Base-by-base conservation (phyloP, 306 rosid species). In the Sicyos baderoa region DNA sequence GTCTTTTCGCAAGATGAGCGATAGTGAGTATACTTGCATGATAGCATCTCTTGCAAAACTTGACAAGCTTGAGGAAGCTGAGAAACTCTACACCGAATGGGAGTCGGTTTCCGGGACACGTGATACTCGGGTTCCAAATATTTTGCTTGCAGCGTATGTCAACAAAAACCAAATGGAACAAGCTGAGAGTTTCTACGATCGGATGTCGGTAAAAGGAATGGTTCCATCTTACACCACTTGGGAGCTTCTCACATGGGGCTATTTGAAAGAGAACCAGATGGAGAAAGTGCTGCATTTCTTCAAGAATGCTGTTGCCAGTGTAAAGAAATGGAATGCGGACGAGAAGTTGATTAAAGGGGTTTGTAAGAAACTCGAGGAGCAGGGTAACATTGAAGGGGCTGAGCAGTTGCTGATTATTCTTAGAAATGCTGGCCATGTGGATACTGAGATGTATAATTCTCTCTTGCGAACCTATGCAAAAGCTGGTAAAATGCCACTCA, bases 201-300 rank as follows among this genome's bases (percentile, higher is more conserved):
- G 68, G 56, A 78, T 88, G 72, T 81, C 76, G 71, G 51, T 76
- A 72, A 85, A 85, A 70, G 88, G 89, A 49, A 58, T 81, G 49
- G 22, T 21, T 54, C 86, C 89, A 57, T 75, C 77, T 78, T 90
- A 88, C 90, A 82, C 95, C 19, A 85, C 99, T 10, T 93, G 86
- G 89, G 97, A 93, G 85, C 85, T 90, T 58, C 86, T 93, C 65
- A 80, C 96, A 15, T 80, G 85, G 89, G 90, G 88, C n/a, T 86
- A 79, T 82, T 71, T 86, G 81, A 81, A 83, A 73, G 79, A 59
- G 82, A 74, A 83, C 56, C 74, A 77, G 63, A 85, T 78, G 22
- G 85, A 76, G 10, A 88, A 82, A 14, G 87, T 75, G 72, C 77
- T 93, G 16, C 70, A 81, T 40, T 81, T 78, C 82, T 88, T 93